Evolutionary conservation across 768 basidiomycete genomes (phyloP).

Genomic region (Tylopilus vinaceipallidus): DNA sequence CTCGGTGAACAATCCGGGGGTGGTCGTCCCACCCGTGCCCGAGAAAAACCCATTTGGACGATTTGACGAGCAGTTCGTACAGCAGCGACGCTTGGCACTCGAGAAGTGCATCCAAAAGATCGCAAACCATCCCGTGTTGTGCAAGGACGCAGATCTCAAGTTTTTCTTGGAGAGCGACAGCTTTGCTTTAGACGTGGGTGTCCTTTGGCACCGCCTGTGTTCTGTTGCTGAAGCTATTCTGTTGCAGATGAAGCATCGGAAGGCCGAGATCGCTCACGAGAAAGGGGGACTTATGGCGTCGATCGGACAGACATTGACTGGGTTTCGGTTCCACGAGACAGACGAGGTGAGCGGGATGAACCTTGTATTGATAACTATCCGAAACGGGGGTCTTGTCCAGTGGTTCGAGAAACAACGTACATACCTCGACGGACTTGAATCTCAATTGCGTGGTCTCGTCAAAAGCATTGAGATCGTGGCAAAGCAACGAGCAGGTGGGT

Average conservation of each 20-base stretch:
- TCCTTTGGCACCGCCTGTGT: neutral
- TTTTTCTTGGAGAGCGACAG: conserved; percentile 92
- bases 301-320: conserved; percentile 75
- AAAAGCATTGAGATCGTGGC: conserved; percentile 86
- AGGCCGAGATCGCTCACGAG: conserved; percentile 73
- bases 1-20: conserved; percentile 89
- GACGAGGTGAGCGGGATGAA: conserved; percentile 59
- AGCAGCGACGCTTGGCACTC: conserved; percentile 77
- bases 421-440: conserved; percentile 87
- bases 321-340: conserved; percentile 82
- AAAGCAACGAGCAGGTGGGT: conserved; percentile 71
- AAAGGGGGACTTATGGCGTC: conserved; percentile 81
- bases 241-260: conserved; percentile 81
- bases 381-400: conserved; percentile 35
- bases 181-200: conserved; percentile 82
- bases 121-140: conserved; percentile 86
- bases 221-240: neutral
- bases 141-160: conserved; percentile 83
- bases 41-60: conserved; percentile 94
- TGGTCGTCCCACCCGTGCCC: conserved; percentile 94
- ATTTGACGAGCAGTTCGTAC: conserved; percentile 90
- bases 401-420: conserved; percentile 91
- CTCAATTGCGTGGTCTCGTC: conserved; percentile 81
- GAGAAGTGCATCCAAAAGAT: conserved; percentile 93
- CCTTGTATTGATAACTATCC: neutral